A percentile compares a stretch with the other conserved stretches of the same genome.
These are phyloP conservation scores for Eragrostis tef DNA, from an alignment of 202 grass and related monocot genomes.

Conservation along the genomic window DNA sequence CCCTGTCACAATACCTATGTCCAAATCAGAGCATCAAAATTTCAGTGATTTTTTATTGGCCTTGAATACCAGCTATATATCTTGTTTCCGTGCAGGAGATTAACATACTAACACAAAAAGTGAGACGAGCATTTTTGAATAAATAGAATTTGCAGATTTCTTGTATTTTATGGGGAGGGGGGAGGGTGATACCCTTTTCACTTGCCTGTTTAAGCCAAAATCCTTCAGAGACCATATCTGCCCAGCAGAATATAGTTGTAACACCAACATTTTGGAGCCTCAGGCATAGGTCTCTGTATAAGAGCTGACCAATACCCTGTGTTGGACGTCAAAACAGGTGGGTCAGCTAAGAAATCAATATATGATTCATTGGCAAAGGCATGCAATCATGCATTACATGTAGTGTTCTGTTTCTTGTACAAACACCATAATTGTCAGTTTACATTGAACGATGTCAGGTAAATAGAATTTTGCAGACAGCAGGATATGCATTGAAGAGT, in stretches of 20 bases:
- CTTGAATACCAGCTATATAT: not conserved
- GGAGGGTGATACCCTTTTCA: constrained; percentile 10
- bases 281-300: constrained; percentile 72
- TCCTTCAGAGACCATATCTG: constrained; percentile 74
- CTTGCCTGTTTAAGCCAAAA: constrained; percentile 97
- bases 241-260: constrained; percentile 77
- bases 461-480: constrained; percentile 27
- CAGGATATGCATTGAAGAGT: not conserved
- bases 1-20: constrained; percentile 13
- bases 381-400: constrained; percentile 37
- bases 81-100: not conserved
- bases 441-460: not conserved
- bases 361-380: not conserved
- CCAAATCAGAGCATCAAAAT: not conserved
- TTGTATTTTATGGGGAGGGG: not conserved
- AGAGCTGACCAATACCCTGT: constrained; percentile 75
- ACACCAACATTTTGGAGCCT: constrained; percentile 87
- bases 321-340: constrained; percentile 37
- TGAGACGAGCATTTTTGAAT: constrained; percentile 6
- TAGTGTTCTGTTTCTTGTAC: constrained; percentile 9
- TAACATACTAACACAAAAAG: not conserved
- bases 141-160: not conserved
- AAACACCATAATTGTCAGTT: constrained; percentile 21
- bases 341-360: constrained; percentile 11
- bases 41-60: constrained; percentile 14